A percentile compares a stretch with the other conserved stretches of the same genome.
Conservation (phyloP, 495 filamentous ascomycete genomes). For the Pyrenula massariospora region DNA sequence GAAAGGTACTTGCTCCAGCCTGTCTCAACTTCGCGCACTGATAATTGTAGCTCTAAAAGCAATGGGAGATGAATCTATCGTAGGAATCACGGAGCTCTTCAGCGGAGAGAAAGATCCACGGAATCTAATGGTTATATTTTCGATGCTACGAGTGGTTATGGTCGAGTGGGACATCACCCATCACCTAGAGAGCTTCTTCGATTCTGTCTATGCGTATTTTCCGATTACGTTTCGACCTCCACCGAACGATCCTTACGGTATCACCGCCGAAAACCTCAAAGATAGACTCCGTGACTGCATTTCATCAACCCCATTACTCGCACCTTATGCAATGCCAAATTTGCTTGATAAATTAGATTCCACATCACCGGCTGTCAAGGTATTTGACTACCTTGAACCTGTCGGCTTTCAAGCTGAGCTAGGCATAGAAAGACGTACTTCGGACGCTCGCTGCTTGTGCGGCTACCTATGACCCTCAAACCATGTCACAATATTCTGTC, state of each 20-base stretch:
- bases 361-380: slow-evolving; percentile 62
- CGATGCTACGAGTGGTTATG: slow-evolving; percentile 58
- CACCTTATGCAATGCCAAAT: slow-evolving; percentile 56
- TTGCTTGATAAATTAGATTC: slow-evolving; percentile 69
- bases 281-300: slow-evolving; percentile 59
- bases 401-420: slow-evolving; percentile 14
- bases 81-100: slow-evolving; percentile 55
- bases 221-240: slow-evolving; percentile 68
- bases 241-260: slow-evolving; percentile 63
- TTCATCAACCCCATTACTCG: slow-evolving; percentile 54
- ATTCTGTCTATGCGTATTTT: slow-evolving; percentile 69
- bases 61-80: slow-evolving; percentile 47
- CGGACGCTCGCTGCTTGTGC: slow-evolving; percentile 54
- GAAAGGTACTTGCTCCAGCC: slow-evolving; percentile 29
- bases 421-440: slow-evolving; percentile 52
- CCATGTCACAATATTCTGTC: slow-evolving; percentile 55
- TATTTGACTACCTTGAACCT: slow-evolving; percentile 11
- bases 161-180: slow-evolving; percentile 58
- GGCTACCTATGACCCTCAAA: slow-evolving; percentile 44
- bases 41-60: slow-evolving; percentile 31
- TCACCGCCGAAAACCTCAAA: slow-evolving; percentile 64
- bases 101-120: slow-evolving; percentile 68
- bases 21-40: slow-evolving; percentile 3
- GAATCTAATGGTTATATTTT: slow-evolving; percentile 71
- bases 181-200: slow-evolving; percentile 60